Evolutionary conservation across 2,329 filamentous ascomycete species (phyloP).

Genomic region (Arachnopeziza araneosa): DNA sequence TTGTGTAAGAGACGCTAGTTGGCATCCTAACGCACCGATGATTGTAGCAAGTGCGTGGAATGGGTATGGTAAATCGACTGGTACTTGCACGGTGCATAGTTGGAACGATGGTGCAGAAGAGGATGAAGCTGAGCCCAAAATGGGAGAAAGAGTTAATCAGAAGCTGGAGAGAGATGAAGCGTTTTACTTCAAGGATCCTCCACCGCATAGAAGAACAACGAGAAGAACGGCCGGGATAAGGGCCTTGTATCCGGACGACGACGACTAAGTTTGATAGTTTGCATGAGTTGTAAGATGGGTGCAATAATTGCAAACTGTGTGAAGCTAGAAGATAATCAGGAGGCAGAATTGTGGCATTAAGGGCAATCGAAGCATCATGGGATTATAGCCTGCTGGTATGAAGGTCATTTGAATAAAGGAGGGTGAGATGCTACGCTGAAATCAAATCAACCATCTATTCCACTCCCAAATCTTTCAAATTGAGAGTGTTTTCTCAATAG

Average conservation of each 20-base stretch:
- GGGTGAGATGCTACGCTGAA: no score
- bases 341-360: background rate
- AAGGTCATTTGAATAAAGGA: no score
- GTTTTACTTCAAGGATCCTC: slow-evolving; percentile 6
- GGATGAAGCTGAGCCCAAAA: slow-evolving; percentile 49
- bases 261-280: background rate
- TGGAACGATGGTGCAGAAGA: slow-evolving; percentile 58
- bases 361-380: no score
- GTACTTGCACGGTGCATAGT: slow-evolving; percentile 60
- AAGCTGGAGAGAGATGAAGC: background rate
- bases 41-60: slow-evolving; percentile 68
- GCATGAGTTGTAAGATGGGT: background rate
- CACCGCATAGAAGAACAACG: background rate
- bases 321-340: background rate
- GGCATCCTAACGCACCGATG: slow-evolving; percentile 65
- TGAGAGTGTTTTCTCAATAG: no score
- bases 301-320: background rate
- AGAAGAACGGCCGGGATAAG: background rate
- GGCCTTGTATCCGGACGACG: background rate
- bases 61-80: slow-evolving; percentile 57
- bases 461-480: no score
- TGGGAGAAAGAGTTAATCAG: background rate
- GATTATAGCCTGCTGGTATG: no score
- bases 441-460: no score
- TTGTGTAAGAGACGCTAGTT: slow-evolving; percentile 65